Evolutionary conservation across 192 early-diverging fungal species (phyloP).

Genomic region (Obelidium mucronatum): DNA sequence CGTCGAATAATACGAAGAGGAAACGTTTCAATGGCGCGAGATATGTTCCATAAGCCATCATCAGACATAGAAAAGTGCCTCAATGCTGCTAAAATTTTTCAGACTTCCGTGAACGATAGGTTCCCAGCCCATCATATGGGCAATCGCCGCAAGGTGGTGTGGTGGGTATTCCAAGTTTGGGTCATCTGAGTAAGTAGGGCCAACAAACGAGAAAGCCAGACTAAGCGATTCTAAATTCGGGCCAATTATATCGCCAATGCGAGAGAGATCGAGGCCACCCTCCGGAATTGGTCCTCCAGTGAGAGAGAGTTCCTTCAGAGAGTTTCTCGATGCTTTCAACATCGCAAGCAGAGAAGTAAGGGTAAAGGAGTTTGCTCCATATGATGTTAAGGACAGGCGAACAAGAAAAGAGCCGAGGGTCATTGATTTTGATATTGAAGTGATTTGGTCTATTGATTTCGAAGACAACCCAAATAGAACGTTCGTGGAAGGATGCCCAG

Average conservation of each 20-base stretch:
- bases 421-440: not conserved
- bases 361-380: conserved; percentile 7
- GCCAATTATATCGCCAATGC: not conserved
- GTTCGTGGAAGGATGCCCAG: not conserved
- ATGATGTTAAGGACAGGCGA: not conserved
- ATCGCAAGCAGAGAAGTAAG: not conserved
- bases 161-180: too few relatives aligned
- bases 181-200: too few relatives aligned
- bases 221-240: not conserved
- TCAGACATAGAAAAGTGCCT: not conserved
- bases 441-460: not conserved
- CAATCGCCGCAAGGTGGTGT: too few relatives aligned
- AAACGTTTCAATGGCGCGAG: too few relatives aligned
- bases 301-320: not conserved
- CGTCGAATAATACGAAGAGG: too few relatives aligned
- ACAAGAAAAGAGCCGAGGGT: too few relatives aligned
- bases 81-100: not conserved
- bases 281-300: conserved; percentile 9
- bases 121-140: not conserved
- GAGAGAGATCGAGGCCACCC: conserved; percentile 2
- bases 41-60: too few relatives aligned
- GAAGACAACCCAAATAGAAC: not conserved
- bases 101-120: not conserved
- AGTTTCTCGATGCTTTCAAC: not conserved
- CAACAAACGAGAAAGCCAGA: not conserved